These are phyloP conservation scores for Rhizopus stolonifer DNA, from an alignment of 371 early-diverging fungal genomes.

Conservation along the genomic window DNA sequence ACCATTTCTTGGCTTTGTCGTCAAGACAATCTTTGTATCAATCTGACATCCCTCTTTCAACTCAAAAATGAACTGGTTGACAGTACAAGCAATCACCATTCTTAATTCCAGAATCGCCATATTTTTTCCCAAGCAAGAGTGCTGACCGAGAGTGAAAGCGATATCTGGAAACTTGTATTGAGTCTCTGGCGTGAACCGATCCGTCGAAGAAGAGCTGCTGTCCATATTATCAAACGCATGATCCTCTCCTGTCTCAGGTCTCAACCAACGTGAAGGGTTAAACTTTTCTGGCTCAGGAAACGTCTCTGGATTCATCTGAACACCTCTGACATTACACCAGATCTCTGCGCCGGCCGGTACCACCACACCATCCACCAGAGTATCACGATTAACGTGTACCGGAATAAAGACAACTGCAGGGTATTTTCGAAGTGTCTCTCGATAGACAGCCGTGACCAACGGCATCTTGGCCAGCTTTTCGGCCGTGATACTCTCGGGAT, in stretches of 20 bases:
- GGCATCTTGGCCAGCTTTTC: conserved; percentile 45
- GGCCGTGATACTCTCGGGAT: conserved; percentile 29
- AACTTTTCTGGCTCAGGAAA: conserved; percentile 46
- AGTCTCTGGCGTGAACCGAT: conserved; percentile 20
- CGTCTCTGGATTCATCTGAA: conserved; percentile 45
- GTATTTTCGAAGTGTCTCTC: conserved; percentile 49
- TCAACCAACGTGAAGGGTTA: conserved; percentile 39
- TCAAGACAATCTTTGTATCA: conserved; percentile 46
- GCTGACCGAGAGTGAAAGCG: conserved; percentile 44
- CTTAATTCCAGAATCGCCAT: conserved; percentile 47
- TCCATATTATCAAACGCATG: conserved; percentile 20
- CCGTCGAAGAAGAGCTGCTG: background rate
- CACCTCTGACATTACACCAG: conserved; percentile 51
- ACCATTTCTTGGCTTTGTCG: conserved; percentile 47
- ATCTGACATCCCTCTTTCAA: conserved; percentile 34
- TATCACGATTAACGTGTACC: conserved; percentile 47
- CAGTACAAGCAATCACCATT: conserved; percentile 37
- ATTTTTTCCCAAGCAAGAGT: conserved; percentile 49
- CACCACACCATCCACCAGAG: conserved; percentile 34
- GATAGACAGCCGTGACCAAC: conserved; percentile 44
- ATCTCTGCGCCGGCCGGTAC: conserved; percentile 45
- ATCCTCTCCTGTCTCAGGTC: conserved; percentile 16
- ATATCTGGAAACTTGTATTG: conserved; percentile 51
- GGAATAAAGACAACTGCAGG: conserved; percentile 51
- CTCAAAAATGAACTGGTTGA: conserved; percentile 36